These are phyloP conservation scores for Pythium angustatum DNA, from an alignment of 352 stramenopile genomes.

Conservation along the genomic window DNA sequence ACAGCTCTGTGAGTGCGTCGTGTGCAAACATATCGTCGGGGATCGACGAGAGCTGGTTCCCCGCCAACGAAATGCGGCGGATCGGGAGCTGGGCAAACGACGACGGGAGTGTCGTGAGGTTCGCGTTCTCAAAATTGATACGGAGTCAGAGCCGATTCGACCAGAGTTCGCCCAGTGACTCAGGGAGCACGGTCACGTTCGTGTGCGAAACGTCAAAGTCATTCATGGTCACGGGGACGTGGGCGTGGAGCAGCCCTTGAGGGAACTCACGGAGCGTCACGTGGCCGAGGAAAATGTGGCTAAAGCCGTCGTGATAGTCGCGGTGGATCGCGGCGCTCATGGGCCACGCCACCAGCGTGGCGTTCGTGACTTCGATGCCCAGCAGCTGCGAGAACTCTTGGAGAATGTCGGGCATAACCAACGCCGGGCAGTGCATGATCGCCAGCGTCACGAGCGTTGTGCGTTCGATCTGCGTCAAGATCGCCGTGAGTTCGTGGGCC, in stretches of 20 bases:
- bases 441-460: background rate
- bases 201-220: conserved; percentile 21
- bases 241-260: conserved; percentile 8
- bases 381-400: conserved; percentile 1
- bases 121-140: conserved; percentile 13
- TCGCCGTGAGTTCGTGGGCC: background rate
- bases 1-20: background rate
- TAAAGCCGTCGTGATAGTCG: background rate
- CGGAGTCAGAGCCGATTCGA: conserved; percentile 1
- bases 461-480: conserved; percentile 3
- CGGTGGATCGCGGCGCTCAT: conserved; percentile 7
- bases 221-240: conserved; percentile 4
- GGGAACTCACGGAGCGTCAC: conserved; percentile 14
- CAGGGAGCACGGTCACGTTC: conserved; percentile 20
- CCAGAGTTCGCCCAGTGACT: conserved; percentile 17
- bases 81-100: background rate
- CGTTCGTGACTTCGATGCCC: conserved; percentile 11
- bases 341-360: conserved; percentile 5
- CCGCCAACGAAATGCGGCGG: conserved; percentile 13
- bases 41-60: background rate
- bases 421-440: conserved; percentile 7
- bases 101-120: conserved; percentile 6
- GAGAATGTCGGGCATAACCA: conserved; percentile 7
- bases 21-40: background rate
- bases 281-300: conserved; percentile 16